Conservation (phyloP, 2,329 filamentous ascomycete genomes). For the Coniosporium tulheliwenetii region DNA sequence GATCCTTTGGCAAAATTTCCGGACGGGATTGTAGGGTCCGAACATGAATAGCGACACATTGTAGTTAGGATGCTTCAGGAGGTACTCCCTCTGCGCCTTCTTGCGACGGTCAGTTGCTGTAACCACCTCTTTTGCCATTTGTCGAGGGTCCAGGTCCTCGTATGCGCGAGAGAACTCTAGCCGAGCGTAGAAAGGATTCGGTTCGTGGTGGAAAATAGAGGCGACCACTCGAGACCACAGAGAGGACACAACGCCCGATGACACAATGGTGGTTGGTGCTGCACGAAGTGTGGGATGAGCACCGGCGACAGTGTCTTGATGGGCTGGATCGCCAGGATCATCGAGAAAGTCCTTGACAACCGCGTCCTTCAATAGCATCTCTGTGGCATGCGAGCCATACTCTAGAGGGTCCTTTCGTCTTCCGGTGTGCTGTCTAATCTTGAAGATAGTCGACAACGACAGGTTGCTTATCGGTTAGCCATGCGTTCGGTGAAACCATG, state of each 20-base stretch:
- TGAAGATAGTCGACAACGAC: conserved; percentile 50
- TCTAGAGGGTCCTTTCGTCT: conserved; percentile 69
- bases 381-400: conserved; percentile 79
- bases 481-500: neutral
- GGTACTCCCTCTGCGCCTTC: conserved; percentile 78
- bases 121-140: conserved; percentile 83
- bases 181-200: conserved; percentile 89
- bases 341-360: conserved; percentile 92
- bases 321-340: conserved; percentile 35
- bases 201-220: conserved; percentile 48
- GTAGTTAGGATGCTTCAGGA: conserved; percentile 74
- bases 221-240: conserved; percentile 3
- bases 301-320: conserved; percentile 1
- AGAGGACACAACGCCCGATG: conserved; percentile 2
- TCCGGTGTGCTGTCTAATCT: conserved; percentile 42
- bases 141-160: conserved; percentile 66
- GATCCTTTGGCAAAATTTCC: conserved; percentile 70
- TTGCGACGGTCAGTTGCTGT: conserved; percentile 70
- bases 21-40: conserved; percentile 58
- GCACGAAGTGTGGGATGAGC: no score
- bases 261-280: conserved; percentile 1
- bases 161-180: conserved; percentile 55
- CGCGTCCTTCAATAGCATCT: conserved; percentile 92
- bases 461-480: conserved; percentile 38
- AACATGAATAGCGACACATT: conserved; percentile 89